Evolutionary conservation across 2,329 filamentous ascomycete species (phyloP).

Genomic region (Ophiobolus disseminans): DNA sequence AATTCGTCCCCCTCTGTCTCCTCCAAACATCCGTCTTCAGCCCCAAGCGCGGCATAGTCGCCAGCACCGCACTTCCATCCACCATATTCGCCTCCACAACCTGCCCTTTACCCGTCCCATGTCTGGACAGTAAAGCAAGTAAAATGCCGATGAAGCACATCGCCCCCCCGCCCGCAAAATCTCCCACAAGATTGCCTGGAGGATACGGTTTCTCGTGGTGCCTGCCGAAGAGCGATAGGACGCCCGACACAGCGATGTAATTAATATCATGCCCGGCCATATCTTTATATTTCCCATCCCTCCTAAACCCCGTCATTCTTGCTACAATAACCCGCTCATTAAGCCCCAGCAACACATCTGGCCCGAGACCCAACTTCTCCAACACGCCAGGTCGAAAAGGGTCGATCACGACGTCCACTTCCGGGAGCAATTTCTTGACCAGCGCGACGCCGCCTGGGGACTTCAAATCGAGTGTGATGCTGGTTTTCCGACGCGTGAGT

Average conservation of each 20-base stretch:
- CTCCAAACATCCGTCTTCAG: slow-evolving; percentile 69
- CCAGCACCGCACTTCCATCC: slow-evolving; percentile 81
- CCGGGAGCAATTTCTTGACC: slow-evolving; percentile 67
- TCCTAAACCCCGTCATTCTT: slow-evolving; percentile 87
- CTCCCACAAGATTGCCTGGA: slow-evolving; percentile 83
- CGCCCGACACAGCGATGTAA: slow-evolving; percentile 88
- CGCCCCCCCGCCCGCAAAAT: slow-evolving; percentile 90
- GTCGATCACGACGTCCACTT: slow-evolving; percentile 84
- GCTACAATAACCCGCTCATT: slow-evolving; percentile 83
- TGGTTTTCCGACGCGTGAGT: slow-evolving; percentile 81
- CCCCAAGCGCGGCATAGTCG: slow-evolving; percentile 75
- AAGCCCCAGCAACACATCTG: slow-evolving; percentile 67
- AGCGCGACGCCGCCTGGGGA: slow-evolving; percentile 67
- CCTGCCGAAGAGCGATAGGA: slow-evolving; percentile 77
- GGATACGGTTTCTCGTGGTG: slow-evolving; percentile 73
- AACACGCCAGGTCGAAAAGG: slow-evolving; percentile 91
- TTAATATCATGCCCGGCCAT: slow-evolving; percentile 99
- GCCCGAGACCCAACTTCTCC: slow-evolving; percentile 81
- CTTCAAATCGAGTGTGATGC: slow-evolving; percentile 82
- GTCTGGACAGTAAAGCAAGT: slow-evolving; percentile 74
- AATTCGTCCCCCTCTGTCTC: slow-evolving; percentile 72
- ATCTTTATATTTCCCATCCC: slow-evolving; percentile 81
- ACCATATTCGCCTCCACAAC: slow-evolving; percentile 98
- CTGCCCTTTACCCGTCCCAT: slow-evolving; percentile 73
- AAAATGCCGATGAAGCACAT: slow-evolving; percentile 83